phyloP scores from a whole-genome alignment of 2,329 filamentous ascomycete species.

The Aotearoamyces nothofagi region DNA sequence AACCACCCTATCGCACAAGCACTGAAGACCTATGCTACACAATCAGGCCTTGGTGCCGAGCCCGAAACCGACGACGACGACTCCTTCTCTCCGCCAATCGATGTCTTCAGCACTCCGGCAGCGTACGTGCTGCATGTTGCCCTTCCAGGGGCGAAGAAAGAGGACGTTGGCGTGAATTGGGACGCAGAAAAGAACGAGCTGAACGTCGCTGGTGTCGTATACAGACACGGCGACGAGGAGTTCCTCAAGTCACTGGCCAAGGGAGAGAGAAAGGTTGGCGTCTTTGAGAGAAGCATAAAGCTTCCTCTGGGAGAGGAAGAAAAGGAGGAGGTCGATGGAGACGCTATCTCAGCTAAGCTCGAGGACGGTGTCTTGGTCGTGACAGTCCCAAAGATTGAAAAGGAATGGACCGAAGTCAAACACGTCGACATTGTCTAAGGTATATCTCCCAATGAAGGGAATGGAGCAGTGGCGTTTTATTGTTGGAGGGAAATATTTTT shows the following conservation, averaged over 20 bases:
- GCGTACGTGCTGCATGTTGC: slow-evolving; percentile 57
- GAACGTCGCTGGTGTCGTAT: slow-evolving; percentile 55
- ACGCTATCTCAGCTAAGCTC: slow-evolving; percentile 57
- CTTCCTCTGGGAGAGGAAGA: slow-evolving; percentile 37
- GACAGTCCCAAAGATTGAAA: slow-evolving; percentile 61
- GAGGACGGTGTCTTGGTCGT: slow-evolving; percentile 65
- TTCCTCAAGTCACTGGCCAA: slow-evolving; percentile 45
- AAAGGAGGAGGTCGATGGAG: slow-evolving; percentile 48
- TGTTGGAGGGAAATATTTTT: too few relatives aligned
- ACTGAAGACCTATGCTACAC: slow-evolving; percentile 12
- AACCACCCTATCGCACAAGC: slow-evolving; percentile 16
- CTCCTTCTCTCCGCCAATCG: slow-evolving; percentile 49
- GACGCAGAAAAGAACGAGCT: slow-evolving; percentile 52
- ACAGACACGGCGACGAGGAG: slow-evolving; percentile 55
- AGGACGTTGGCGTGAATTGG: slow-evolving; percentile 66
- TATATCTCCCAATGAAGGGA: too few relatives aligned
- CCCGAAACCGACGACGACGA: slow-evolving; percentile 17
- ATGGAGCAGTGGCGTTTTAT: too few relatives aligned
- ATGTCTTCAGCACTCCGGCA: slow-evolving; percentile 55
- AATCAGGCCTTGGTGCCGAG: slow-evolving; percentile 7
- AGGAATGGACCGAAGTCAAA: slow-evolving; percentile 47
- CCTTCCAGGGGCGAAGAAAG: slow-evolving; percentile 64
- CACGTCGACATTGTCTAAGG: slow-evolving; percentile 45
- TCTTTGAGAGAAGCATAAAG: slow-evolving; percentile 56
- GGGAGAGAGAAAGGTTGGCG: slow-evolving; percentile 55